These are phyloP conservation scores for Echium plantagineum DNA, from an alignment of 257 asterid species.

Conservation along the genomic window DNA sequence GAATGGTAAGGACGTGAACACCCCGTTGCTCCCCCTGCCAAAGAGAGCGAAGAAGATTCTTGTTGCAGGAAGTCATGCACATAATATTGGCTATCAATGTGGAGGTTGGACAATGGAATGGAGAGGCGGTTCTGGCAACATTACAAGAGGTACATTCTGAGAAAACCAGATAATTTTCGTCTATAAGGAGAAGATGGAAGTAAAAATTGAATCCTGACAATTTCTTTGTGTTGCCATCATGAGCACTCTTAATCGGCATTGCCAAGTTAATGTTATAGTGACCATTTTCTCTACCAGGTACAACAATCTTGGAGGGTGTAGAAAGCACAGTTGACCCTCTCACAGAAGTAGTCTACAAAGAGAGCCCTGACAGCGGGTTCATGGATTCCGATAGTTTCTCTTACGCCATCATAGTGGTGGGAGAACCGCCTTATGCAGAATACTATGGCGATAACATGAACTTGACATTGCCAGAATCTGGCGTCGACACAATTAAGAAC, in stretches of 20 bases:
- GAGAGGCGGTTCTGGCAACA: constrained; percentile 14
- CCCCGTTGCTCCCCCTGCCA: constrained; percentile 20
- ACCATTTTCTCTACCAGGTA: not conserved
- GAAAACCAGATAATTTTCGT: not conserved
- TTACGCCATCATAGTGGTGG: constrained; percentile 37
- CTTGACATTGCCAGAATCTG: constrained; percentile 12
- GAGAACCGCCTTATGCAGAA: constrained; percentile 12
- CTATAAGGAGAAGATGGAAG: no score
- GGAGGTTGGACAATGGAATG: constrained; percentile 25
- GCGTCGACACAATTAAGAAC: constrained; percentile 9
- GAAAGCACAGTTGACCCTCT: constrained; percentile 23
- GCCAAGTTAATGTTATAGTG: not conserved
- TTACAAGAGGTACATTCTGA: not conserved
- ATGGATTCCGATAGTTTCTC: constrained; percentile 31
- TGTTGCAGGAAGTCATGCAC: constrained; percentile 19
- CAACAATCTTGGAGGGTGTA: constrained; percentile 39
- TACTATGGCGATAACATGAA: constrained; percentile 7
- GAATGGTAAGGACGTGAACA: constrained; percentile 11
- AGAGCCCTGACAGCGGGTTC: constrained; percentile 25
- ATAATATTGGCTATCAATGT: constrained; percentile 20
- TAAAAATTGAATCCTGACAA: no score
- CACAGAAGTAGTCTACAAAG: constrained; percentile 31
- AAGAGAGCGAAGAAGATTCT: constrained; percentile 16
- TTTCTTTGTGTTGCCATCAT: not conserved
- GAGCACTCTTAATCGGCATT: not conserved